Evolutionary conservation across 2,329 filamentous ascomycete species (phyloP), one percentile per base, ranked within the genome.

Genomic region (Monascus ruber): DNA sequence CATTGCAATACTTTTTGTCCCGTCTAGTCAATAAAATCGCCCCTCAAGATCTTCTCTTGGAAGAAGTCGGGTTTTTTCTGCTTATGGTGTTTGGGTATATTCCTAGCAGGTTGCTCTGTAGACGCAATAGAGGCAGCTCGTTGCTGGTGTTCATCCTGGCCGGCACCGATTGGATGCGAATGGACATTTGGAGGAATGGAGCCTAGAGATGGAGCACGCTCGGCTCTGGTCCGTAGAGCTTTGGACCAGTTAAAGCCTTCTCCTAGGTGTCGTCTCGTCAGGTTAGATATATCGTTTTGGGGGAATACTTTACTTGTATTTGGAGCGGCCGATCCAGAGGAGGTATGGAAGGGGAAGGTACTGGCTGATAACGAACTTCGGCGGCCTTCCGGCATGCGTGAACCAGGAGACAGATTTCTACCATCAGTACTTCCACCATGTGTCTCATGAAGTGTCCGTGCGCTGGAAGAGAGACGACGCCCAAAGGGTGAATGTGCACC

Each of bases 181-280:
- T 50, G 55, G 36, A 42, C 51, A 39, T 57, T 55, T 26, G 48
- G 46, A 32, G 55, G 47, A 29, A 53, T 48, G 24, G 56, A 51
- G 27, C 62, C 54, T 42, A 68, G 45, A 38, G 67, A 70, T 36
- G 67, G 66, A 37, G 78, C 81, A 65, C 86, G 88, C 69, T 94
- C 86, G 54, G 88, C 88, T 60, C 88, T 83, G 56, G 81, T 83
- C 64, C 87, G 85, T 72, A 95, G 79, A 70, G 94, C 88, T 71
- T 95, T 89, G 59, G 86, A 85, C 83, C 89, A 94, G 68, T 94
- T 94, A 75, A 93, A 94, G 63, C 85, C 85, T 74, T 91, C 86
- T 73, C 85, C 83, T 88, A 77, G 67, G 47, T 45, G 49, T 53
- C 56, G 59, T 51, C 59, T 58, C 57, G 66, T 68, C 45, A 48